A percentile compares a stretch with the other conserved stretches of the same genome.
These are phyloP conservation scores for Aspergillus fructus DNA, from an alignment of 2,329 filamentous ascomycete genomes.

Conservation along the genomic window DNA sequence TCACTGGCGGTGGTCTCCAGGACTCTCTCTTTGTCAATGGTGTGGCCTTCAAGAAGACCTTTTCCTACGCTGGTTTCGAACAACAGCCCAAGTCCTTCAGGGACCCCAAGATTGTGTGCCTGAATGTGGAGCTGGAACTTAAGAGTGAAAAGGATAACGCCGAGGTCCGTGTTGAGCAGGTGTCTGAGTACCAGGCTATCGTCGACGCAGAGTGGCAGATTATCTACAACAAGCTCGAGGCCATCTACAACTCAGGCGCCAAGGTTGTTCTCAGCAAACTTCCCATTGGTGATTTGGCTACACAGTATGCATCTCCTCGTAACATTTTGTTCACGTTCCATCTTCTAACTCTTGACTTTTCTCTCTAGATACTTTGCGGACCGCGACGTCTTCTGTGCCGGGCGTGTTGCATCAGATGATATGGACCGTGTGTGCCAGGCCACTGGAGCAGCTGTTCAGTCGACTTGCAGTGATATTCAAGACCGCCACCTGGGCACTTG, in stretches of 20 bases:
- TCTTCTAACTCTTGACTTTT: not conserved
- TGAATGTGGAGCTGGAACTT: conserved; percentile 96
- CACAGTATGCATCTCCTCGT: conserved; percentile 58
- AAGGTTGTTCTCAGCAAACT: conserved; percentile 97
- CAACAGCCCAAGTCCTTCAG: conserved; percentile 96
- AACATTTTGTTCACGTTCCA: not conserved
- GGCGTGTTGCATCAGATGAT: conserved; percentile 85
- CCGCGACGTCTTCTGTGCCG: conserved; percentile 96
- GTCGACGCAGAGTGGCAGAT: conserved; percentile 99
- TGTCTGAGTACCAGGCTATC: conserved; percentile 98
- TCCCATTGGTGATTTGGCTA: conserved; percentile 94
- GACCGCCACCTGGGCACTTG: conserved; percentile 87
- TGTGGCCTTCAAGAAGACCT: conserved; percentile 99
- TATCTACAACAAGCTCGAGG: conserved; percentile 99
- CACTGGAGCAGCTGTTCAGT: conserved; percentile 87
- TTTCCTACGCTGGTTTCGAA: conserved; percentile 98
- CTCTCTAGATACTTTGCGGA: conserved; percentile 76
- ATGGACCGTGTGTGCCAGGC: conserved; percentile 96
- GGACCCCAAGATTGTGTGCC: conserved; percentile 92
- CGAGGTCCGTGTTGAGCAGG: conserved; percentile 95
- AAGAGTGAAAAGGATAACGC: conserved; percentile 99
- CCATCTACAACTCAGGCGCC: conserved; percentile 86
- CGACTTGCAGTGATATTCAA: conserved; percentile 93
- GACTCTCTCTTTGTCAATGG: conserved; percentile 97
- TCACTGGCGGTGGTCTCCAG: conserved; percentile 91